Evolutionary conservation across 768 basidiomycete species (phyloP), one percentile per base, ranked within the genome.

Genomic region (Sistotremastrum suecicum): DNA sequence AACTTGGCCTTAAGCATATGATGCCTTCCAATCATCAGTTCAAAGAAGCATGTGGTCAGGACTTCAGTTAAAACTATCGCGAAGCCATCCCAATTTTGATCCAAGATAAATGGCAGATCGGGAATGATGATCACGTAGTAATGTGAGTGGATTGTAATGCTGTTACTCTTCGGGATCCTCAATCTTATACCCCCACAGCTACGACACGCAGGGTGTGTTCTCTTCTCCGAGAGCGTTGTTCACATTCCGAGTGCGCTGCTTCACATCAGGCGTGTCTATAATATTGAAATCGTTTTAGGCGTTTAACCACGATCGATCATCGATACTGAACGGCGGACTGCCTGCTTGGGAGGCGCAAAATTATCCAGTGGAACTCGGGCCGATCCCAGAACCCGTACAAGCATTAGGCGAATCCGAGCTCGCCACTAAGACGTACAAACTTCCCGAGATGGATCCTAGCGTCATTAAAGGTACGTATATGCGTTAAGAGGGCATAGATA

Each of bases 1-100:
- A 79, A 44, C 70, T 92, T 3, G 85, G 83, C 8, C 67, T 98
- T 28, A 83, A 83, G 56, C 94, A 98, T 64, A 98, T 98, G 91
- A 79, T 98, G 72, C 95, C 95, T 11, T 63, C 68, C 34, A 67
- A 64, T 34, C 68, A 74, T 39, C 64, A 67, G 35, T 98, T 98
- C 60, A 79, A 81, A 29, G 68, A 74, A 46, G 80, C 85, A 6
- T 89, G 85, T 57, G 78, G 89, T 92, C 66, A 51, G 82, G 63
- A 20, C 32, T 47, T 43, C 39, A 32, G 44, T 39, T 35, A 30
- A 42, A 34, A 40, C 2, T 31, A 12, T 34, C 20, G 20, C 20
- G 20, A 20, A 20, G 20, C 20, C 20, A 20, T 20, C 20, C 20
- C 20, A 20, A 20, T 20, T 20, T 20, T 20, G 20, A 20, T 20